Evolutionary conservation across 2,329 filamentous ascomycete genomes (phyloP), one percentile per base, ranked within the genome.

Genomic region (Stachybotrys chartarum): DNA sequence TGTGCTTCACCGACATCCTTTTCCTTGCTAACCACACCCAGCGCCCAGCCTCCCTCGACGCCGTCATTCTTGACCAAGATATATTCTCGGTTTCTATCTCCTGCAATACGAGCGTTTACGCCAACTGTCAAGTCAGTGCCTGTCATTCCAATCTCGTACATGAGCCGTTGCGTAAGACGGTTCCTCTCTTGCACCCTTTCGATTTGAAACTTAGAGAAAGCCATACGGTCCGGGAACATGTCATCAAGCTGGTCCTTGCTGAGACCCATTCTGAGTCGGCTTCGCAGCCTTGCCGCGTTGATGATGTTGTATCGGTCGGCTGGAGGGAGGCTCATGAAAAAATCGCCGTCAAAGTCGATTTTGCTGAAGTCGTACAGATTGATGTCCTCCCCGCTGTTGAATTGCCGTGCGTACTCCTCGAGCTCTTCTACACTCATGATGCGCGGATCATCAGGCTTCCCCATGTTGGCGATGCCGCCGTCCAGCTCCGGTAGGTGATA

Each of bases 171-270:
- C 0, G 95, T 99, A 32, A 99, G 79, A 59, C 96, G 89, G 65
- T 99, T 99, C 52, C 95, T 81, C 73, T 99, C 93, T 61, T 82
- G 84, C 11, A 97, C 95, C 56, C 94, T 80, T 68, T 97, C 94
- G 56, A 99, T 96, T 71, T 99, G 94, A 66, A 99, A 99, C 58
- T 81, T 87, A 1, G 92, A 97, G 67, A 99, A 99, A 1, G 88
- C 94, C 91, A 99, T 97, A 30, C 94, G 85, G 68, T 99, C 88
- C 0, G 94, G 93, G 68, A 99, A 99, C 94, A 99, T 99, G 50
- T 80, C 83, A 62, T 97, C 92, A 14, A 99, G 74, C 71, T 99
- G 94, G 60, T 99, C 93, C 71, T 97, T 97, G 55, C 90, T 96
- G 64, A 96, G 83, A 0, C 94, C 94, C 93, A 99, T 96, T 67